Evolutionary conservation across 768 basidiomycete genomes (phyloP).

Genomic region (Suillus spraguei): DNA sequence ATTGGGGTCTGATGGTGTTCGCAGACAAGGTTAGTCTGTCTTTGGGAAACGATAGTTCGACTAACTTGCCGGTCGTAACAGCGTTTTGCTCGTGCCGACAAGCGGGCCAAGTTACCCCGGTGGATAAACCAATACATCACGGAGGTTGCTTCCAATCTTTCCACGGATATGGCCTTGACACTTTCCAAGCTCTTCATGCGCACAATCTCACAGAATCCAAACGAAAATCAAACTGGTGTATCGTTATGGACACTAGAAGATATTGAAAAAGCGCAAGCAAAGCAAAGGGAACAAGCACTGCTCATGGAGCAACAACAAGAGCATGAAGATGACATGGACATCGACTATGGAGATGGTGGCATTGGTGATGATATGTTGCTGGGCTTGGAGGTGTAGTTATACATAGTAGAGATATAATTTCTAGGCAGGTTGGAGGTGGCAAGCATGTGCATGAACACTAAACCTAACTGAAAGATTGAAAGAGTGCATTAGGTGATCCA

Average conservation of each 20-base stretch:
- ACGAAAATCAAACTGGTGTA: slow-evolving; percentile 93
- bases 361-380: slow-evolving; percentile 64
- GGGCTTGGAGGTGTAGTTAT: slow-evolving; percentile 48
- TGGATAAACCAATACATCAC: slow-evolving; percentile 99
- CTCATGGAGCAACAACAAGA: slow-evolving; percentile 46
- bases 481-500: slow-evolving; percentile 5
- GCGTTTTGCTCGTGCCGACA: slow-evolving; percentile 92
- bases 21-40: slow-evolving; percentile 84
- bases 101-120: slow-evolving; percentile 92
- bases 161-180: slow-evolving; percentile 96
- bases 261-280: slow-evolving; percentile 81
- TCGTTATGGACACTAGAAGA: slow-evolving; percentile 96
- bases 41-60: neutral
- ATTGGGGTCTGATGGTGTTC: slow-evolving; percentile 99
- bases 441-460: neutral
- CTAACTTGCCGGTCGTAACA: slow-evolving; percentile 32
- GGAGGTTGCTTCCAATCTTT: slow-evolving; percentile 96
- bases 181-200: slow-evolving; percentile 96
- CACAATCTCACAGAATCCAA: slow-evolving; percentile 97
- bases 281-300: slow-evolving; percentile 68
- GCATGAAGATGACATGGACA: slow-evolving; percentile 37
- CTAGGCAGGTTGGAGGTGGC: neutral
- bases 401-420: neutral
- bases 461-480: neutral
- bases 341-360: slow-evolving; percentile 69